Conservation (phyloP, 1,284 basidiomycete species). For the Ustanciosporium gigantosporum region DNA sequence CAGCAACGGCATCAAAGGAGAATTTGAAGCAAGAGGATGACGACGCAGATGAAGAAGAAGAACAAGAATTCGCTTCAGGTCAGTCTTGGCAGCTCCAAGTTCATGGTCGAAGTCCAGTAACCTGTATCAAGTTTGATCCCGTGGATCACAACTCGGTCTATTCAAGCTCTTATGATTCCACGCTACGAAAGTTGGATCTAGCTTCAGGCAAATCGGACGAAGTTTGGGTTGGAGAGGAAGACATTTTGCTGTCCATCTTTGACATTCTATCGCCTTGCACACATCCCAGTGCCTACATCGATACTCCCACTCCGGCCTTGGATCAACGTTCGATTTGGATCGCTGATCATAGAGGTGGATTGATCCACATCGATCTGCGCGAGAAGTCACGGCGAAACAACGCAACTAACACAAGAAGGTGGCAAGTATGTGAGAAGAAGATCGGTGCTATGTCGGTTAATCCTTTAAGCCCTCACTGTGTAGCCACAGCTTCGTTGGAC, state of each 20-base stretch:
- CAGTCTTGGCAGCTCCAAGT: slow-evolving; percentile 46
- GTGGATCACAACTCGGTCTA: slow-evolving; percentile 38
- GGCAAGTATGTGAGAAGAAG: slow-evolving; percentile 60
- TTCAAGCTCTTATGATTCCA: slow-evolving; percentile 53
- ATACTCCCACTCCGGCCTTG: slow-evolving; percentile 32
- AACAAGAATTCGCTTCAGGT: slow-evolving; percentile 20
- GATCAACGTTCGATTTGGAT: slow-evolving; percentile 56
- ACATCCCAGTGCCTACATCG: slow-evolving; percentile 36
- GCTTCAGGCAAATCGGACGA: slow-evolving; percentile 29
- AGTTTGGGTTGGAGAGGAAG: slow-evolving; percentile 45
- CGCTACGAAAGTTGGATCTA: slow-evolving; percentile 48
- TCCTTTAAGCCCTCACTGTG: slow-evolving; percentile 33
- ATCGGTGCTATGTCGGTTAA: slow-evolving; percentile 59
- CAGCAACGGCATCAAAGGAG: not conserved
- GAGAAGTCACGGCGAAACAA: slow-evolving; percentile 17
- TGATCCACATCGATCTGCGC: slow-evolving; percentile 53
- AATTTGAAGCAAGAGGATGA: slow-evolving; percentile 28
- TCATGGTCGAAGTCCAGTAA: slow-evolving; percentile 50
- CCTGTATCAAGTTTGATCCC: slow-evolving; percentile 56
- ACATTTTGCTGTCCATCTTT: slow-evolving; percentile 54
- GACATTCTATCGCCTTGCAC: slow-evolving; percentile 49
- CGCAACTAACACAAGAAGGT: slow-evolving; percentile 24
- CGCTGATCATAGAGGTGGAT: slow-evolving; percentile 56
- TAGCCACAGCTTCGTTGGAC: slow-evolving; percentile 56
- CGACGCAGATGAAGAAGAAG: slow-evolving; percentile 19